Conservation (phyloP, 2,329 filamentous ascomycete species). For the Lasiodiplodia gonubiensis region DNA sequence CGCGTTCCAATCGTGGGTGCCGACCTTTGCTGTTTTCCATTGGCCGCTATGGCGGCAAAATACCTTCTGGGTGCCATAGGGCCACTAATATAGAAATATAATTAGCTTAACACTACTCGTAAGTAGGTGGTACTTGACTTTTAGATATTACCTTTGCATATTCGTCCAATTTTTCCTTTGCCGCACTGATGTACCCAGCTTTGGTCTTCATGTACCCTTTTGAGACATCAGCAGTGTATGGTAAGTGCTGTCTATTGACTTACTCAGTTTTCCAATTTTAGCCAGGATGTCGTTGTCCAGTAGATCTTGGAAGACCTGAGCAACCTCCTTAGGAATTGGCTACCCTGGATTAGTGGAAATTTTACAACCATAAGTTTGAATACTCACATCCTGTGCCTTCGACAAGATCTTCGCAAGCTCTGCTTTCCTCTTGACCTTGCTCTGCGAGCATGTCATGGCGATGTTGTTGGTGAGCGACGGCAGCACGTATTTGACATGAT, state of each 20-base stretch:
- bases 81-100: not conserved
- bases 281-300: not conserved
- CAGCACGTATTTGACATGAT: constrained; percentile 26
- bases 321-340: not conserved
- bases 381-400: not conserved
- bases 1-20: constrained; percentile 19
- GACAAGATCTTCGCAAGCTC: constrained; percentile 24
- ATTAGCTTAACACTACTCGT: not conserved
- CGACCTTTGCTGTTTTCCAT: constrained; percentile 8
- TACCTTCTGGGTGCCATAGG: not conserved
- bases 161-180: not conserved
- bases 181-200: not conserved
- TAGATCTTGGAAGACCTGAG: not conserved
- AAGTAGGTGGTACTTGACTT: too few species aligned
- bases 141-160: not conserved
- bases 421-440: constrained; percentile 31
- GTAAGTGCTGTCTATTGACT: too few species aligned
- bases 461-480: constrained; percentile 32
- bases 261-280: not conserved
- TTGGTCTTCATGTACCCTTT: not conserved
- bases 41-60: constrained; percentile 6
- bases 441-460: constrained; percentile 33
- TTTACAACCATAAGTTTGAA: too few species aligned
- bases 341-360: not conserved
- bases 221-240: not conserved